Conservation (phyloP, 73 alveolate genomes). For the Tetrahymena borealis region DNA sequence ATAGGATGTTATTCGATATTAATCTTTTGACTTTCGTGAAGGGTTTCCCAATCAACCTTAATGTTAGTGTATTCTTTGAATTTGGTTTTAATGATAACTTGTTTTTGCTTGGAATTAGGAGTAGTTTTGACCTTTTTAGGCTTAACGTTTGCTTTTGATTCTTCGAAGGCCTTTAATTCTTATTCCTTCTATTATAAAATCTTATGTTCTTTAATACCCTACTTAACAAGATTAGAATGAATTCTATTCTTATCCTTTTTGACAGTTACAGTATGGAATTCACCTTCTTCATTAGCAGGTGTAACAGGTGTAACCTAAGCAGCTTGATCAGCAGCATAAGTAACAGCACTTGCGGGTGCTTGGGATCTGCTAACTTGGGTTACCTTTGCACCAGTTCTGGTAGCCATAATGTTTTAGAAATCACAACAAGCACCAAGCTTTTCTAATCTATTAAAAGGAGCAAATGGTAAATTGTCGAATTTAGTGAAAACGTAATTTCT, state of each 20-base stretch:
- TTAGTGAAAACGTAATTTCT: neutral
- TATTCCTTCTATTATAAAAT: neutral
- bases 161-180: neutral
- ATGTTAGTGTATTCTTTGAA: neutral
- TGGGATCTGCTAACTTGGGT: neutral
- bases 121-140: neutral
- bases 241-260: neutral
- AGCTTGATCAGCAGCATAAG: neutral
- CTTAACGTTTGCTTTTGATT: neutral
- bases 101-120: neutral
- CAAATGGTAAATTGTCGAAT: neutral
- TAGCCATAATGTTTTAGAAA: neutral
- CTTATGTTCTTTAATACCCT: neutral
- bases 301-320: neutral
- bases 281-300: neutral
- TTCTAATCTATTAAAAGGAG: neutral
- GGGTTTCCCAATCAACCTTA: neutral
- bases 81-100: neutral
- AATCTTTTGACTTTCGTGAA: neutral
- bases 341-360: neutral
- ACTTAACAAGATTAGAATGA: neutral
- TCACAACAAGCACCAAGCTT: neutral
- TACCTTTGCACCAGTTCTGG: neutral
- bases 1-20: neutral
- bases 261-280: neutral